These are phyloP conservation scores for Didymella lethalis DNA, from an alignment of 2,329 filamentous ascomycete genomes.

Conservation along the genomic window DNA sequence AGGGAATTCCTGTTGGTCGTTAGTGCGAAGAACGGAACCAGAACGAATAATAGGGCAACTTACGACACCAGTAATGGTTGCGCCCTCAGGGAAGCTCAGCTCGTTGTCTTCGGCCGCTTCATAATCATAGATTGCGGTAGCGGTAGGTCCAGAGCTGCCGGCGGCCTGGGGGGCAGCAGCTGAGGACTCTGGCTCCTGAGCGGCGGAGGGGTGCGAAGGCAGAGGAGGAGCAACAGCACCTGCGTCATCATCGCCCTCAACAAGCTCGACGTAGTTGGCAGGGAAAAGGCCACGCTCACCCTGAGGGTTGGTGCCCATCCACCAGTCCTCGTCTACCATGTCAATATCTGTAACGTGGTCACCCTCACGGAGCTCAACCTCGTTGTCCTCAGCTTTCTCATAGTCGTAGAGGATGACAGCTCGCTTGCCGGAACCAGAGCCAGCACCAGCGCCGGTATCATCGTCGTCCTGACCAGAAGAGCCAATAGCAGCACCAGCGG, in stretches of 20 bases:
- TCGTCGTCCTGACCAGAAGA: constrained; percentile 50
- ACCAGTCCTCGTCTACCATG: constrained; percentile 98
- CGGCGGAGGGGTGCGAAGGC: constrained; percentile 54
- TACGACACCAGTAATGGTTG: constrained; percentile 79
- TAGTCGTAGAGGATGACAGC: constrained; percentile 93
- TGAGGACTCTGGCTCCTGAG: constrained; percentile 45
- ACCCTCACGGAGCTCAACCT: constrained; percentile 88
- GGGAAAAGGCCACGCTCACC: constrained; percentile 93
- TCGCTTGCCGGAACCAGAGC: constrained; percentile 64
- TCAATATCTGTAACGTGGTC: constrained; percentile 91
- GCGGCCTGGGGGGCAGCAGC: constrained; percentile 45
- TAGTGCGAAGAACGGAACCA: constrained; percentile 14
- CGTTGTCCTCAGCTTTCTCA: constrained; percentile 96
- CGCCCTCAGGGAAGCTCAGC: constrained; percentile 86
- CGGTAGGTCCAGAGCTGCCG: constrained; percentile 66
- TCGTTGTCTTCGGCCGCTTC: constrained; percentile 95
- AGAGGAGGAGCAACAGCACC: constrained; percentile 48
- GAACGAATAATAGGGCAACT: constrained; percentile 48
- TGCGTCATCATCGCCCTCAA: constrained; percentile 66
- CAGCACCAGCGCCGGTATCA: constrained; percentile 33
- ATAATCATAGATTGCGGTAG: constrained; percentile 92
- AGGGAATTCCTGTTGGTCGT: constrained; percentile 77
- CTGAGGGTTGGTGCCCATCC: constrained; percentile 87
- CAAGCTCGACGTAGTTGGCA: constrained; percentile 92
- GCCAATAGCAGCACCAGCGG: constrained; percentile 50